Conservation (phyloP, 1,284 basidiomycete genomes). For the Apiotrichum veenhuisii region DNA sequence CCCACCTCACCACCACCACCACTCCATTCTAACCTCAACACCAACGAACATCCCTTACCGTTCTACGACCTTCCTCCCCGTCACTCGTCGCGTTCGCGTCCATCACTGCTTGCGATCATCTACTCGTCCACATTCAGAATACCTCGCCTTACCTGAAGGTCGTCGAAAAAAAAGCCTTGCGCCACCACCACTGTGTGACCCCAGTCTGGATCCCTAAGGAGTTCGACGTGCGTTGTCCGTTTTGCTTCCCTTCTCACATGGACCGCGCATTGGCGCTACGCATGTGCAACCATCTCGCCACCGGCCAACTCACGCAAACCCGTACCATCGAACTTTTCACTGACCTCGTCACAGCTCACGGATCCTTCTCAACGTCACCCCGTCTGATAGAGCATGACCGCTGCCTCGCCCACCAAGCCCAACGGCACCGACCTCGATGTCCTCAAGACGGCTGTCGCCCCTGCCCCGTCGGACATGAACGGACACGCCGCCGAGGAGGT, state of each 20-base stretch:
- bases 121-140: not conserved
- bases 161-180: not conserved
- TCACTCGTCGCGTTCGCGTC: not conserved
- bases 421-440: conserved; percentile 28
- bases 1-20: not conserved
- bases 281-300: not conserved
- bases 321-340: not conserved
- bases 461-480: conserved; percentile 21
- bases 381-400: conserved; percentile 27
- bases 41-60: no score
- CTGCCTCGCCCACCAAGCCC: conserved; percentile 26
- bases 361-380: conserved; percentile 14
- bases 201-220: conserved; percentile 9
- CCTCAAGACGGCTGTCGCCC: conserved; percentile 19
- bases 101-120: not conserved
- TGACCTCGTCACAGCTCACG: conserved; percentile 7
- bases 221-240: conserved; percentile 13
- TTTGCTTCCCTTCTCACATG: no score
- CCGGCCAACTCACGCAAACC: not conserved
- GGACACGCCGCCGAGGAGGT: conserved; percentile 42
- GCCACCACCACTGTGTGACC: not conserved
- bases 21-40: not conserved
- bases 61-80: not conserved
- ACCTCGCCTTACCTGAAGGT: not conserved
- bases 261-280: not conserved